Conservation (phyloP, 345 rosid species). For the Lenwebbia sp. region DNA sequence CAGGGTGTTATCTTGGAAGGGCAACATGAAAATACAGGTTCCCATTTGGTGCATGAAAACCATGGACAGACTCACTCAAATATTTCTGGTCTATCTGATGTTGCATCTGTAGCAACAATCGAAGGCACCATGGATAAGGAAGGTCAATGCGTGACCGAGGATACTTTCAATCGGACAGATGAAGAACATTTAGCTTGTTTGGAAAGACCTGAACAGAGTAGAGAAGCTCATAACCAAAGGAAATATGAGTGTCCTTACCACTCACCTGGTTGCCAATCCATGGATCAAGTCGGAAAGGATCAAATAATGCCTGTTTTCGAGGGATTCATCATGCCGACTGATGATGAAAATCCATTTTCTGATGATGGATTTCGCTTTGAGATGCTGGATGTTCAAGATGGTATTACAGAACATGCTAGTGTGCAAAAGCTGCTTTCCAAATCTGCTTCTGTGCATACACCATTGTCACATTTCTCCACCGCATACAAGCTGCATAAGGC, state of each 20-base stretch:
- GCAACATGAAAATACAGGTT: not conserved
- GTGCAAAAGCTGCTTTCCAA: slow-evolving; percentile 51
- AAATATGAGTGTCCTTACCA: slow-evolving; percentile 8
- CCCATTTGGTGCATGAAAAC: not conserved
- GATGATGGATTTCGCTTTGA: slow-evolving; percentile 29
- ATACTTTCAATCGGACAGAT: slow-evolving; percentile 8
- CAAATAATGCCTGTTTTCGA: slow-evolving; percentile 48
- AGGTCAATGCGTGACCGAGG: slow-evolving; percentile 9
- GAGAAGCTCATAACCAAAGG: slow-evolving; percentile 6
- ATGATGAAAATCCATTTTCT: slow-evolving; percentile 16
- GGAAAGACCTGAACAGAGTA: slow-evolving; percentile 17
- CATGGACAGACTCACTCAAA: not conserved
- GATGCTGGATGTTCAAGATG: slow-evolving; percentile 34
- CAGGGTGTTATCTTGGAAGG: not conserved
- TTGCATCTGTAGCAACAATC: slow-evolving; percentile 9
- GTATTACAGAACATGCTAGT: slow-evolving; percentile 43
- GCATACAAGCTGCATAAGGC: slow-evolving; percentile 20
- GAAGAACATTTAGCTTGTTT: slow-evolving; percentile 10
- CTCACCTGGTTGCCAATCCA: slow-evolving; percentile 17
- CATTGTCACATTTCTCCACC: slow-evolving; percentile 38
- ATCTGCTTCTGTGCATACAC: slow-evolving; percentile 55
- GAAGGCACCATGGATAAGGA: slow-evolving; percentile 14
- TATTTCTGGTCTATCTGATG: slow-evolving; percentile 13
- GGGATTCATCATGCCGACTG: slow-evolving; percentile 45
- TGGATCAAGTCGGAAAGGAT: slow-evolving; percentile 13